Conservation (phyloP, 2,329 filamentous ascomycete species). For the Microthyrium microscopicum region DNA sequence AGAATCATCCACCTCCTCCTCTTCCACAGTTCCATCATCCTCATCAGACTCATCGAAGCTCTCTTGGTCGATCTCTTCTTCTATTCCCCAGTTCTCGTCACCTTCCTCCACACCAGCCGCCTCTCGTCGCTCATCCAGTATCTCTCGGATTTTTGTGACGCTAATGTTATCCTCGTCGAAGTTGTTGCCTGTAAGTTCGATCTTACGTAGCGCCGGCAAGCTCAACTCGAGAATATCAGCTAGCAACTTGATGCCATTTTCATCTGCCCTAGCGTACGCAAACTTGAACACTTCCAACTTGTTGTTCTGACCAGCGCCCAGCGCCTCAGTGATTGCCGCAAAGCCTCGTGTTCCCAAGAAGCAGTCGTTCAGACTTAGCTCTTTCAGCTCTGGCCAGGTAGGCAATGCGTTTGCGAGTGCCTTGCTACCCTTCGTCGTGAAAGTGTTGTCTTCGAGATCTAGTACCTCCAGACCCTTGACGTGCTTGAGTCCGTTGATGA, state of each 20-base stretch:
- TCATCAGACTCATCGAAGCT: slow-evolving; percentile 76
- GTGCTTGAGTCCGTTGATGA: slow-evolving; percentile 65
- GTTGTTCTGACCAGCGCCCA: slow-evolving; percentile 58
- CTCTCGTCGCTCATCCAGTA: slow-evolving; percentile 61
- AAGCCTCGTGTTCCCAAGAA: slow-evolving; percentile 65
- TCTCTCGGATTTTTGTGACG: slow-evolving; percentile 47
- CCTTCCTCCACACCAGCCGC: slow-evolving; percentile 30
- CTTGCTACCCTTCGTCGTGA: slow-evolving; percentile 63
- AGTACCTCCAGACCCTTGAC: slow-evolving; percentile 52
- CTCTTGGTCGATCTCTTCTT: slow-evolving; percentile 61
- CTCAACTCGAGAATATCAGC: slow-evolving; percentile 45
- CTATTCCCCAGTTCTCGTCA: slow-evolving; percentile 35
- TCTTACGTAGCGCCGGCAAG: slow-evolving; percentile 61
- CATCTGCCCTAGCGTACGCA: slow-evolving; percentile 89
- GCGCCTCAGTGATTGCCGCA: slow-evolving; percentile 52
- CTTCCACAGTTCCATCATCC: slow-evolving; percentile 49
- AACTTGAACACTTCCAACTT: slow-evolving; percentile 68
- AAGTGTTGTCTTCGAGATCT: slow-evolving; percentile 96
- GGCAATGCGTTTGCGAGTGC: slow-evolving; percentile 61
- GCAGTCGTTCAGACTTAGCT: slow-evolving; percentile 81
- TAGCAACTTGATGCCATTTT: slow-evolving; percentile 55
- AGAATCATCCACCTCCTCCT: slow-evolving; percentile 50
- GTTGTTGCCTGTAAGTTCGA: slow-evolving; percentile 94
- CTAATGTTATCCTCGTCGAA: slow-evolving; percentile 72
- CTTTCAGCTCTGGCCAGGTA: slow-evolving; percentile 58